These are phyloP conservation scores for Diaporthe destruens DNA, from an alignment of 2,329 filamentous ascomycete species.

Conservation along the genomic window DNA sequence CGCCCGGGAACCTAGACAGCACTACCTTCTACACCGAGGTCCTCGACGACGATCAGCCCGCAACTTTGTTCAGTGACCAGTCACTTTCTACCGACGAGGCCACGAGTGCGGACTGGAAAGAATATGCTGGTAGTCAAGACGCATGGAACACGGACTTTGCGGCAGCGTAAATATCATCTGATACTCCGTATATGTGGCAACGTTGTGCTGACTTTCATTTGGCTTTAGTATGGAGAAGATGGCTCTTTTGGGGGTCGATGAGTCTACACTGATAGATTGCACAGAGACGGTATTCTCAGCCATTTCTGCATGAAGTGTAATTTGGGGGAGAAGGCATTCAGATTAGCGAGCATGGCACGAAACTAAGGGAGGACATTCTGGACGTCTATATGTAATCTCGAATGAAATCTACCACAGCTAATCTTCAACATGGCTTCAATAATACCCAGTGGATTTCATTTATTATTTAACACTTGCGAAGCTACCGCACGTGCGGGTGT, in stretches of 20 bases:
- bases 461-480: no score
- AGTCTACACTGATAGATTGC: slow-evolving; percentile 46
- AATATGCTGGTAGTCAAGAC: slow-evolving; percentile 43
- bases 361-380: no score
- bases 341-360: no score
- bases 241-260: slow-evolving; percentile 46
- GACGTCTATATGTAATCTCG: no score
- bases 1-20: slow-evolving; percentile 44
- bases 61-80: slow-evolving; percentile 46
- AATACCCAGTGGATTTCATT: no score
- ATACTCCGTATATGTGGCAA: not conserved
- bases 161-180: slow-evolving; percentile 44
- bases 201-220: slow-evolving; percentile 31
- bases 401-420: no score
- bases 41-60: slow-evolving; percentile 43
- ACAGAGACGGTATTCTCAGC: slow-evolving; percentile 38
- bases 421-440: no score
- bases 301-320: not conserved
- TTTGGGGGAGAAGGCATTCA: no score
- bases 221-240: slow-evolving; percentile 45
- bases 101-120: slow-evolving; percentile 45
- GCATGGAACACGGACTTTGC: slow-evolving; percentile 47
- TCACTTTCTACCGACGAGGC: slow-evolving; percentile 45
- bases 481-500: no score
- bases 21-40: slow-evolving; percentile 47